These are phyloP conservation scores for Epicoccum nigrum DNA, from an alignment of 2,329 filamentous ascomycete genomes.

Conservation along the genomic window DNA sequence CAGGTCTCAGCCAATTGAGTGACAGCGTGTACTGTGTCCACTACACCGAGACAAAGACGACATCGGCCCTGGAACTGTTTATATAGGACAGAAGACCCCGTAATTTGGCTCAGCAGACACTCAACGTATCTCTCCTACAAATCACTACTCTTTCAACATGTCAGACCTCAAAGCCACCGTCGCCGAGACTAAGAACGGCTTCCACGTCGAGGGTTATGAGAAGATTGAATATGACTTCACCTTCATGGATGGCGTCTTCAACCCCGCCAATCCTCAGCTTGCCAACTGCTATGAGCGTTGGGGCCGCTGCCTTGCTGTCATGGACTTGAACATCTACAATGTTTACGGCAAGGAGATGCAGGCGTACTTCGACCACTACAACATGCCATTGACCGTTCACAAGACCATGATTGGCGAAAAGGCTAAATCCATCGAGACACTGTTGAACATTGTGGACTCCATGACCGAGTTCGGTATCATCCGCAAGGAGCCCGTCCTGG, in stretches of 20 bases:
- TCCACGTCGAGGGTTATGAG: conserved; percentile 75
- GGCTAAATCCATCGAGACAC: conserved; percentile 73
- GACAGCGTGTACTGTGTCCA: conserved; percentile 23
- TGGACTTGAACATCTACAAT: conserved; percentile 73
- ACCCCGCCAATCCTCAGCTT: conserved; percentile 64
- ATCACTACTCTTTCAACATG: conserved; percentile 55
- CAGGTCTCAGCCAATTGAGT: conserved; percentile 32
- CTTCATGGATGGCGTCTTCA: conserved; percentile 73
- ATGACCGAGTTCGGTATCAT: conserved; percentile 77
- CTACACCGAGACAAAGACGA: conserved; percentile 20
- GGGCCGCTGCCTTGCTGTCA: conserved; percentile 70
- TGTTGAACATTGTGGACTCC: conserved; percentile 72
- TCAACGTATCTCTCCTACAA: conserved; percentile 32
- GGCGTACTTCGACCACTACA: conserved; percentile 69
- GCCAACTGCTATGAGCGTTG: conserved; percentile 69
- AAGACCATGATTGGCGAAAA: conserved; percentile 78
- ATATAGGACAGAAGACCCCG: conserved; percentile 26
- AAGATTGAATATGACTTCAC: conserved; percentile 79
- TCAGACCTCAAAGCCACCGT: conserved; percentile 71
- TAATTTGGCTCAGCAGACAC: conserved; percentile 24
- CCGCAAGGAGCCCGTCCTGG: conserved; percentile 59
- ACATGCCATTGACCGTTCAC: conserved; percentile 68
- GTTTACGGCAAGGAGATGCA: conserved; percentile 71
- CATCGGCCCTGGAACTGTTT: conserved; percentile 17
- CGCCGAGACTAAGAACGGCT: conserved; percentile 66